Evolutionary conservation across 2,329 filamentous ascomycete species (phyloP), one percentile per base, ranked within the genome.

Genomic region (Claviceps monticola): DNA sequence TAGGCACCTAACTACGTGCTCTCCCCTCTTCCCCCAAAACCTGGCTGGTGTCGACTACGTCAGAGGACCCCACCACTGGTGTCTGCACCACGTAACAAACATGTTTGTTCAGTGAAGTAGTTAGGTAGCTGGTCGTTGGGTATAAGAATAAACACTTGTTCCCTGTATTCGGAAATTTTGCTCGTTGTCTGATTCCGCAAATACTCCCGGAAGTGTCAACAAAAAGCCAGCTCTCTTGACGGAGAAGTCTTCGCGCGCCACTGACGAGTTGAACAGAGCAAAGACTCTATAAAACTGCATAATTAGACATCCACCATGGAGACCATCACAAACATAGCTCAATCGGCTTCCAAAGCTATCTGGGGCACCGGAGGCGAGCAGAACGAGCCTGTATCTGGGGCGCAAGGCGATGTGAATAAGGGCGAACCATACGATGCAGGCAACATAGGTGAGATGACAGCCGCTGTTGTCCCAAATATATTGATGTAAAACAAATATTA

Each of bases 381-480:
- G 46, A 63, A 68, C 46, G 88, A 94, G 68, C 88, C 88, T 17
- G 66, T 89, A 45, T 84, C 85, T 19, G 88, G 88, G 21, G 71
- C 79, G 49, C 71, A 75, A 53, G 88, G 88, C 41, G 71, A 83
- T 62, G 84, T 85, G 4, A 74, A 75, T 23, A 74, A 73, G 44
- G 79, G 78, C 13, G 83, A 91, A 64, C 88, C 88, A 0, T 94
- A 82, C 60, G 88, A 93, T 62, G 80, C 80, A 53, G 88, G 88
- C 48, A 93, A 93, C 64, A 68, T 78, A n/a, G 74, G 79, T 71
- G 76, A 43, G 62, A 14, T 36, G 26, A 9, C 26, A 13, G 16
- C 37, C 19, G 11, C 37, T 44, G 5, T 14, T 17, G 2, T 5
- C 19, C 4, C 23, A 16, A 50, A 17, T 4, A 11, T 34, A 11